Conservation (phyloP, 2,329 filamentous ascomycete genomes). For the Alternaria sp. region DNA sequence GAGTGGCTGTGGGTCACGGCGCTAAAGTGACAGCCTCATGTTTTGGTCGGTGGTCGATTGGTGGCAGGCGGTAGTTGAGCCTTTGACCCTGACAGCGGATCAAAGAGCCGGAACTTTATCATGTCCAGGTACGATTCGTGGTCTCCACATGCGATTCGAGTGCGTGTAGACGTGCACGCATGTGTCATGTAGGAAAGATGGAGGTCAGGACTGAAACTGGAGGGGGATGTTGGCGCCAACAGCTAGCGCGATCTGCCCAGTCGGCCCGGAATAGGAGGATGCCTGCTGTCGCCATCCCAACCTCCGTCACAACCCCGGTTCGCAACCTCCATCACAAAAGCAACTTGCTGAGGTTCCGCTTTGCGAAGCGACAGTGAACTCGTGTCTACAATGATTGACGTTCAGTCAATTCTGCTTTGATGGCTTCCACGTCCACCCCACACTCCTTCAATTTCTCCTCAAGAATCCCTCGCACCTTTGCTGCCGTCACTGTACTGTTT, state of each 20-base stretch:
- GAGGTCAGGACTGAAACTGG: neutral
- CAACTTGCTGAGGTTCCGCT: neutral
- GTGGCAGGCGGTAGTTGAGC: neutral
- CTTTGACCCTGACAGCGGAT: slow-evolving; percentile 3
- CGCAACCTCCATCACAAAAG: neutral
- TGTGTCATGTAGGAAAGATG: neutral
- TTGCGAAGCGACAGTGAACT: neutral
- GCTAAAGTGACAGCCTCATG: slow-evolving; percentile 3
- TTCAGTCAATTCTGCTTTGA: neutral
- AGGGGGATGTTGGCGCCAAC: neutral
- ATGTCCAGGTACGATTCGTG: neutral
- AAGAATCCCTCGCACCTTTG: neutral
- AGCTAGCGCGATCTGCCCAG: neutral
- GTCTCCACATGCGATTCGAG: slow-evolving; percentile 6
- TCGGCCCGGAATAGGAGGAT: neutral
- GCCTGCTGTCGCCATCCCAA: neutral
- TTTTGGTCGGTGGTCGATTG: neutral
- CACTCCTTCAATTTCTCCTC: neutral
- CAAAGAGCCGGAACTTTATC: slow-evolving; percentile 2
- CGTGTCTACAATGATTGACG: too few species aligned
- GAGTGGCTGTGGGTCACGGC: neutral
- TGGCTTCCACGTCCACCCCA: neutral
- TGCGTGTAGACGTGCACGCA: neutral
- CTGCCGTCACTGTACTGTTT: too few species aligned
- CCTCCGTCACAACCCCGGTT: neutral